Conservation (phyloP, 139 green algal species). For the Tetratostichococcus sp. region DNA sequence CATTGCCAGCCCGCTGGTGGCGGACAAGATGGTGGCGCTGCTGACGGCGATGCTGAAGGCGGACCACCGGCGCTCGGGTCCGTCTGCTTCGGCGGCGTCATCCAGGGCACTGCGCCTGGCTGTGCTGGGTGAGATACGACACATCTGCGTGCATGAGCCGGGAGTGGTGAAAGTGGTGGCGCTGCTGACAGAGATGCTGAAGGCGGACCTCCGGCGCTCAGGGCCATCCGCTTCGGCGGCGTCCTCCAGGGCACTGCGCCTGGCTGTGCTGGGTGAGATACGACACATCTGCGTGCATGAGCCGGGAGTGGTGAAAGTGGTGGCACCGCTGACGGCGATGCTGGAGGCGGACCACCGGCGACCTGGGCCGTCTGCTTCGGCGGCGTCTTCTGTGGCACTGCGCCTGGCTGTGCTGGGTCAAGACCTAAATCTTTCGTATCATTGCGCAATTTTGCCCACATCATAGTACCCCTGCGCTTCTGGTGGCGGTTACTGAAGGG, state of each 20-base stretch:
- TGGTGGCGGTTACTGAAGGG: no score
- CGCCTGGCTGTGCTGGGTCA: background rate
- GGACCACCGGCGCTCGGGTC: conserved; percentile 18
- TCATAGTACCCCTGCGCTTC: conserved; percentile 62
- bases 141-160: no score
- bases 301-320: background rate
- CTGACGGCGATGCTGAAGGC: conserved; percentile 64
- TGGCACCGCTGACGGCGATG: conserved; percentile 67
- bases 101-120: background rate
- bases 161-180: conserved; percentile 15
- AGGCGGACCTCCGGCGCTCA: conserved; percentile 25
- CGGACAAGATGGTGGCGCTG: conserved; percentile 57
- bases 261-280: background rate
- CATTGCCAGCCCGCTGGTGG: conserved; percentile 42
- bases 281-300: no score
- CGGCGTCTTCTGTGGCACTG: background rate
- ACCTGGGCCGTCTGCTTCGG: no score
- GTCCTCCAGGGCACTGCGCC: background rate
- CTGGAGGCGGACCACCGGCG: conserved; percentile 40
- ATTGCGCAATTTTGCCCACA: no score
- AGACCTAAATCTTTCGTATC: no score
- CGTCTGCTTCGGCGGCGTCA: no score
- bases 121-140: background rate
- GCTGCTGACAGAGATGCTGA: conserved; percentile 67
- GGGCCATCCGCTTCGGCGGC: no score